Base-by-base conservation (phyloP, 2,329 filamentous ascomycete genomes). In the Chaetomium strumarium region DNA sequence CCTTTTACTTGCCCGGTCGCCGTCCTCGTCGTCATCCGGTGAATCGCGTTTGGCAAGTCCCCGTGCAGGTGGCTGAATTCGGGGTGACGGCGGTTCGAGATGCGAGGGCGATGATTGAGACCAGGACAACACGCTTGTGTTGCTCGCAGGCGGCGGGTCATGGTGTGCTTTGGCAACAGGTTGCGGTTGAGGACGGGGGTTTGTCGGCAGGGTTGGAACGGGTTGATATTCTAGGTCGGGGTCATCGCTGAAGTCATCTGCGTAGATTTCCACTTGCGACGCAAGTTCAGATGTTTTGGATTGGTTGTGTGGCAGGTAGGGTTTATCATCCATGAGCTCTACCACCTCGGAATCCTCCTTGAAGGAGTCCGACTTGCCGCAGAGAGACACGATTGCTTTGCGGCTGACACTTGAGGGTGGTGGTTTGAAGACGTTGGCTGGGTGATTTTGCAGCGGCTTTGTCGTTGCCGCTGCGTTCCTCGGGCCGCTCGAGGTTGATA, bases 161-260 rank as follows among this genome's bases (percentile, higher is more conserved):
- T 56, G 37, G 10, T 31, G 40, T 37, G 46, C 30, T 17, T 46
- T 16, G 12, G 41, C 16, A 14, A 37, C 16, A 24, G 48, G 16
- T 10, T 31, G 45, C 5, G 50, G 60, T 58, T n/a, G 62, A 30
- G 29, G 56, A 38, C 53, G 60, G 53, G 54, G 61, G 50, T 57
- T 62, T 11, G 63, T 51, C 8, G 74, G 75, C 3, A 81, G 74
- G 2, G 78, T 72, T 1, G 73, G 68, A 0, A 84, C 81, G 53
- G 81, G 76, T 53, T 87, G 77, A 47, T 83, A 78, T 57, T 90
- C 79, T 17, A 87, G 69, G 56, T 88, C 87, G 20, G 95, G 74
- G 60, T 96, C 90, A 64, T 92, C 88, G 62, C 90, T 89, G 60
- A 95, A 93, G 64, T 96, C 91, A 61, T 92, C 84, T 57, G 90